Base-by-base conservation (phyloP, 176 grass and related monocot genomes). In the Bromus sterilis region DNA sequence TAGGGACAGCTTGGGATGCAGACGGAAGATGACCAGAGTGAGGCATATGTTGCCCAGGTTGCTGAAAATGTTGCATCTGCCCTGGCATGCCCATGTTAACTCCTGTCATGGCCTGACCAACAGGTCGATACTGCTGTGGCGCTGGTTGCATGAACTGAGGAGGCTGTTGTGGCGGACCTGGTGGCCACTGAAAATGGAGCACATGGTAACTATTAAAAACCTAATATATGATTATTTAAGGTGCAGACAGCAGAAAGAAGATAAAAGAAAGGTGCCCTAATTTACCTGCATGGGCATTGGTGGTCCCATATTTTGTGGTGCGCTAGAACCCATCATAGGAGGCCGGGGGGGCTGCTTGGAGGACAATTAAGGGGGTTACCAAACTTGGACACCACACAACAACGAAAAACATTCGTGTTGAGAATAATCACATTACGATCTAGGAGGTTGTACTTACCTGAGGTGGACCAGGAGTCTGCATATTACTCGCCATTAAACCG, bases 241-340 rank as follows among this genome's bases (percentile, higher is more conserved):
- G 69, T 29, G 7, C n/a, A 20, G 4, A 48, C 31, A 60, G 62
- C 26, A 79, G 23, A 89, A 84, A 84, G 30, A 77, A 64, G 9
- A 82, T 74, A 15, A 40, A 69, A 61, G 43, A 37, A 58, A 53
- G 53, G 58, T 8, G 15, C 46, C 68, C 23, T 14, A 75, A 62
- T 64, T 78, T 82, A 99, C 96, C 96, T 93, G 96, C 87, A 95
- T 91, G n/a, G 84, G 79, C 76, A 95, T 93, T 49, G 89, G 96
- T 29, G 91, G 86, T 69, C 85, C 93, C 75, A 91, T 83, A 88
- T 95, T 95, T 91, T 95, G 71, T 70, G 87, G 96, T 44, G 76
- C 74, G 20, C 42, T 60, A 61, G 87, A 87, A 40, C 88, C 84
- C 74, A 90, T 78, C 56, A 86, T 86, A 81, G 90, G 82, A 88